A percentile compares a stretch with the other conserved stretches of the same genome.
Evolutionary conservation across 2,329 filamentous ascomycete genomes (phyloP).

Genomic region (Sphaerostilbella broomeana): DNA sequence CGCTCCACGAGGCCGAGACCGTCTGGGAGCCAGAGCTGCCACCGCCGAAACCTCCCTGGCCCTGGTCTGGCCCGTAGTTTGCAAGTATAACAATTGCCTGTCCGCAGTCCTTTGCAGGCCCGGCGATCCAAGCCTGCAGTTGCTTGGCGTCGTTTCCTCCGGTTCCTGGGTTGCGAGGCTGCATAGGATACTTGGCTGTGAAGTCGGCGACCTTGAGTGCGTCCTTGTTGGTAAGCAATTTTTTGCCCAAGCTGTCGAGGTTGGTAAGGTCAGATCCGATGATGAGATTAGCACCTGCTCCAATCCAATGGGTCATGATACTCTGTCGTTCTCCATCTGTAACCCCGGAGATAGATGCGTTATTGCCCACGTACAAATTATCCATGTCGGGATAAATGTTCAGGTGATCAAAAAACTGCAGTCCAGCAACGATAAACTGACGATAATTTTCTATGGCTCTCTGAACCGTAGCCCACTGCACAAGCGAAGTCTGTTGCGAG

Average conservation of each 20-base stretch:
- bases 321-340: slow-evolving; percentile 16
- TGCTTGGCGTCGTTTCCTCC: slow-evolving; percentile 16
- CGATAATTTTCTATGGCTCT: slow-evolving; percentile 18
- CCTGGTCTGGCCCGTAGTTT: slow-evolving; percentile 18
- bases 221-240: slow-evolving; percentile 13
- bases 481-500: slow-evolving; percentile 10
- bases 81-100: slow-evolving; percentile 16
- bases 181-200: slow-evolving; percentile 15
- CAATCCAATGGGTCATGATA: slow-evolving; percentile 19
- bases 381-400: slow-evolving; percentile 17
- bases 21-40: slow-evolving; percentile 6
- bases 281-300: slow-evolving; percentile 16
- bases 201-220: slow-evolving; percentile 16
- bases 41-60: slow-evolving; percentile 15
- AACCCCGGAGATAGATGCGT: slow-evolving; percentile 12
- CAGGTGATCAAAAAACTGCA: slow-evolving; percentile 13
- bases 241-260: slow-evolving; percentile 14
- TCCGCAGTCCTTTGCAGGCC: slow-evolving; percentile 11
- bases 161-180: slow-evolving; percentile 16
- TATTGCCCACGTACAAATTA: slow-evolving; percentile 16
- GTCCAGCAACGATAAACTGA: slow-evolving; percentile 17
- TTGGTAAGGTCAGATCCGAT: slow-evolving; percentile 15
- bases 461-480: slow-evolving; percentile 14
- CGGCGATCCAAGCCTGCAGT: slow-evolving; percentile 18
- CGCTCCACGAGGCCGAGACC: slow-evolving; percentile 14